A percentile compares a stretch with the other conserved stretches of the same genome.
These are phyloP conservation scores for Hyphodiscus sp. DNA, from an alignment of 2,329 filamentous ascomycete species.

Conservation along the genomic window DNA sequence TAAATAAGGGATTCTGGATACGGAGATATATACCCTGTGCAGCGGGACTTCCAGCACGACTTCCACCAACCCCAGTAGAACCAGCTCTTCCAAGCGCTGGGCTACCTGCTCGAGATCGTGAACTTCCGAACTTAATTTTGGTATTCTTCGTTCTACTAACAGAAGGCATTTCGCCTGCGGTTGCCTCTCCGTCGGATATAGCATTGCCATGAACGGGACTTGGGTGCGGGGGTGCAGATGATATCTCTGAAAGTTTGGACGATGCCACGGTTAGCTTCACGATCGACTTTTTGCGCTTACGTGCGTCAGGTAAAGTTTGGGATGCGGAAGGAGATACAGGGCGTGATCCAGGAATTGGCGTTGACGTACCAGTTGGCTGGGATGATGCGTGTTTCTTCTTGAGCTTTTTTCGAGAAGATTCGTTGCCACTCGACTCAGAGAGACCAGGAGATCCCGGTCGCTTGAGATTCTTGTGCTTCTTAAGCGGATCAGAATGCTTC, in stretches of 20 bases:
- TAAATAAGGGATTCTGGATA: background rate
- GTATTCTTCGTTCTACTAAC: conserved; percentile 53
- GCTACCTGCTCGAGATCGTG: conserved; percentile 55
- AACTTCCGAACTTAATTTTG: conserved; percentile 40
- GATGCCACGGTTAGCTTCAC: conserved; percentile 25
- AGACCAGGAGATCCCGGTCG: conserved; percentile 78
- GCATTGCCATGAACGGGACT: conserved; percentile 43
- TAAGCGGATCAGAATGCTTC: conserved; percentile 44
- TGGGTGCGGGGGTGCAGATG: conserved; percentile 22
- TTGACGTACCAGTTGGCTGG: conserved; percentile 47
- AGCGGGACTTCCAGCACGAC: conserved; percentile 28
- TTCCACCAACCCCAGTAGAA: conserved; percentile 18
- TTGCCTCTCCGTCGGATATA: conserved; percentile 67
- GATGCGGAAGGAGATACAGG: conserved; percentile 22
- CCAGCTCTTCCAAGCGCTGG: conserved; percentile 34
- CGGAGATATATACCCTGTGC: conserved; percentile 2
- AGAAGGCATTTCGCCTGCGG: conserved; percentile 61
- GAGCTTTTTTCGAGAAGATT: conserved; percentile 75
- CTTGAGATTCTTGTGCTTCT: conserved; percentile 57
- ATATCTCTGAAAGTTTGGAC: conserved; percentile 26
- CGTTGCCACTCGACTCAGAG: conserved; percentile 84
- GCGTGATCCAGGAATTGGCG: conserved; percentile 42
- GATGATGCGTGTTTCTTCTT: conserved; percentile 57
- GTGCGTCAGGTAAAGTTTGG: conserved; percentile 15
- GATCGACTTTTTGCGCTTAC: conserved; percentile 26